Percentiles rank a stretch among this genome's conserved stretches.
Conservation (phyloP, 1,284 basidiomycete species). For the Cryptococcus hybrid region DNA sequence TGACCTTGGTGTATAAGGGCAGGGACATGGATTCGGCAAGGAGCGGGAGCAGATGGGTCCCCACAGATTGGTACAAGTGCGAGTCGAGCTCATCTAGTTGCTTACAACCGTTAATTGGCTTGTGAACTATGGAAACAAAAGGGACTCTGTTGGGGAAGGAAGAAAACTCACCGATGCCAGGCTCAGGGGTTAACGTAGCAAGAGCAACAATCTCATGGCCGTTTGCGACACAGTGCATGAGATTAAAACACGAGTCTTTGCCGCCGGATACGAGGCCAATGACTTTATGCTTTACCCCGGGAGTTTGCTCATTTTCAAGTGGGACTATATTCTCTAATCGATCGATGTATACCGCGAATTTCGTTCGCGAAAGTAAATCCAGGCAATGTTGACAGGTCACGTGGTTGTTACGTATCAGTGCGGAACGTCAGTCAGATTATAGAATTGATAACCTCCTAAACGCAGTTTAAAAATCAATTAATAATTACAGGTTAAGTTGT, state of each 20-base stretch:
- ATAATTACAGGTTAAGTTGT: too few species aligned
- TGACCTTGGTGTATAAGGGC: constrained; percentile 79
- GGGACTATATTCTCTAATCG: too few species aligned
- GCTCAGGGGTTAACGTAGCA: constrained; percentile 79
- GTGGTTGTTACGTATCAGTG: too few species aligned
- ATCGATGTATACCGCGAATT: too few species aligned
- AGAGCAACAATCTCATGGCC: constrained; percentile 87
- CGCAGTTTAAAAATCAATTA: too few species aligned
- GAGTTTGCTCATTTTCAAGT: too few species aligned
- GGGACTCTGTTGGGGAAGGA: neutral
- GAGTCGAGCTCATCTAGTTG: constrained; percentile 92
- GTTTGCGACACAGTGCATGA: constrained; percentile 82
- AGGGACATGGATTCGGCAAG: constrained; percentile 82
- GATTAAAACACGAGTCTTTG: constrained; percentile 97
- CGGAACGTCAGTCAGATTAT: too few species aligned
- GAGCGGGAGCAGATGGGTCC: constrained; percentile 86
- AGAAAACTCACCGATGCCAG: constrained; percentile 69
- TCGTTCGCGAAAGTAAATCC: too few species aligned
- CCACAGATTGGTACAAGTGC: constrained; percentile 98
- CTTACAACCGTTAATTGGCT: neutral
- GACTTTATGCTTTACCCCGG: constrained; percentile 61
- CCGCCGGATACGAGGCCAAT: constrained; percentile 94
- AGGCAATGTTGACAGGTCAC: too few species aligned
- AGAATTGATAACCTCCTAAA: too few species aligned
- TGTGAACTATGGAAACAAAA: neutral